Evolutionary conservation across 2,329 filamentous ascomycete genomes (phyloP).

Genomic region (Lecanicillium sp.): DNA sequence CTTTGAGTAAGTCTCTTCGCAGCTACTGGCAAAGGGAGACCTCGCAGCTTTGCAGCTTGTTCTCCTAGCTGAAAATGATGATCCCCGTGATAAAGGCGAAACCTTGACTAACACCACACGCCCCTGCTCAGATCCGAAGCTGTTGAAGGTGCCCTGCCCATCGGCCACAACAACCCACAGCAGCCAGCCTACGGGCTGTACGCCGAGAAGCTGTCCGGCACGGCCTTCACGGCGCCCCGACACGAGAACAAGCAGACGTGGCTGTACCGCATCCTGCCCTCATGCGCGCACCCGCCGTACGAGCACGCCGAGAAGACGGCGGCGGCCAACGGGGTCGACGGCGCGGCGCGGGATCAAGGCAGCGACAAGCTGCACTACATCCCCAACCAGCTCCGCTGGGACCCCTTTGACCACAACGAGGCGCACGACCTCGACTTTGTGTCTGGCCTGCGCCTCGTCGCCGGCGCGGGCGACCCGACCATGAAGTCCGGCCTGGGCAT

Average conservation of each 20-base stretch:
- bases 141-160: conserved; percentile 62
- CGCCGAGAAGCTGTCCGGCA: conserved; percentile 70
- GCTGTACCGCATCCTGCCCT: conserved; percentile 63
- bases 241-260: conserved; percentile 64
- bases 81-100: no score
- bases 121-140: conserved; percentile 67
- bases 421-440: conserved; percentile 38
- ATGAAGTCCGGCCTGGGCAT: conserved; percentile 70
- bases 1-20: conserved; percentile 55
- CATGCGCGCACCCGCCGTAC: conserved; percentile 53
- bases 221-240: conserved; percentile 62
- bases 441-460: conserved; percentile 56
- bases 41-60: neutral
- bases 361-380: conserved; percentile 57
- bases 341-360: conserved; percentile 11
- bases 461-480: conserved; percentile 68
- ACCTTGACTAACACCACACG: neutral
- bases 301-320: conserved; percentile 30
- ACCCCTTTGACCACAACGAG: conserved; percentile 63
- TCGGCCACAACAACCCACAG: conserved; percentile 75
- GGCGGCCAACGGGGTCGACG: conserved; percentile 15
- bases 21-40: neutral
- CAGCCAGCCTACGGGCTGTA: conserved; percentile 73
- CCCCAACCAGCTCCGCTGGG: conserved; percentile 76
- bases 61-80: no score